These are phyloP conservation scores for Hyphopichia khmerensis DNA, from an alignment of 1,139 yeast genomes.

Conservation along the genomic window DNA sequence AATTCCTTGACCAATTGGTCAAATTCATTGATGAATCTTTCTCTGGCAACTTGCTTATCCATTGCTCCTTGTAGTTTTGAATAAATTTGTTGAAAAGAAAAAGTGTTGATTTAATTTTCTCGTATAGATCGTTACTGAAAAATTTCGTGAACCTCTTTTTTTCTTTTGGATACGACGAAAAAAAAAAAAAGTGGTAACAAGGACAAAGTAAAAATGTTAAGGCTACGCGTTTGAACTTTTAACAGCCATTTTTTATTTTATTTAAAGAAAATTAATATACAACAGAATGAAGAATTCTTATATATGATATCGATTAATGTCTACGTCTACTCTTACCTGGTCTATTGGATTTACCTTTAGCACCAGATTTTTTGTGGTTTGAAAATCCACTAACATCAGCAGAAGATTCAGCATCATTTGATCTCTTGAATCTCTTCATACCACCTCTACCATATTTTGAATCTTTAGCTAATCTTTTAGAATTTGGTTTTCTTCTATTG, in stretches of 20 bases:
- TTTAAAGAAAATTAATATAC: too few relatives aligned
- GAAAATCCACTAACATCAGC: constrained; percentile 69
- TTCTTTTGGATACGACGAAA: not conserved
- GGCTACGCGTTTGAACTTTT: too few relatives aligned
- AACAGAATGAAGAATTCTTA: too few relatives aligned
- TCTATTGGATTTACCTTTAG: constrained; percentile 45
- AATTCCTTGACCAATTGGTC: constrained; percentile 80
- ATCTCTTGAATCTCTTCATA: constrained; percentile 68
- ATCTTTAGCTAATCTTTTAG: constrained; percentile 66
- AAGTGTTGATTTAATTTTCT: not conserved
- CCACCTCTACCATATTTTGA: constrained; percentile 68
- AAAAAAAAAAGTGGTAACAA: too few relatives aligned
- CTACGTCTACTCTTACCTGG: constrained; percentile 75
- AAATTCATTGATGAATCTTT: constrained; percentile 71
- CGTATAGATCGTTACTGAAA: not conserved
- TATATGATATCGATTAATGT: constrained; percentile 7
- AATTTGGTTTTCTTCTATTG: constrained; percentile 55
- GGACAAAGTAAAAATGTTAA: too few relatives aligned
- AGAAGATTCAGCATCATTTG: constrained; percentile 73
- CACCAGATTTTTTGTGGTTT: constrained; percentile 48
- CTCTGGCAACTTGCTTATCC: constrained; percentile 44
- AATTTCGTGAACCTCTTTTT: not conserved
- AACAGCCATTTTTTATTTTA: not conserved
- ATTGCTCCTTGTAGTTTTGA: constrained; percentile 13
- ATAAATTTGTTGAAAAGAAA: too few relatives aligned